Evolutionary conservation across 352 stramenopile species (phyloP).

Genomic region (Globisporangium abappressorium): DNA sequence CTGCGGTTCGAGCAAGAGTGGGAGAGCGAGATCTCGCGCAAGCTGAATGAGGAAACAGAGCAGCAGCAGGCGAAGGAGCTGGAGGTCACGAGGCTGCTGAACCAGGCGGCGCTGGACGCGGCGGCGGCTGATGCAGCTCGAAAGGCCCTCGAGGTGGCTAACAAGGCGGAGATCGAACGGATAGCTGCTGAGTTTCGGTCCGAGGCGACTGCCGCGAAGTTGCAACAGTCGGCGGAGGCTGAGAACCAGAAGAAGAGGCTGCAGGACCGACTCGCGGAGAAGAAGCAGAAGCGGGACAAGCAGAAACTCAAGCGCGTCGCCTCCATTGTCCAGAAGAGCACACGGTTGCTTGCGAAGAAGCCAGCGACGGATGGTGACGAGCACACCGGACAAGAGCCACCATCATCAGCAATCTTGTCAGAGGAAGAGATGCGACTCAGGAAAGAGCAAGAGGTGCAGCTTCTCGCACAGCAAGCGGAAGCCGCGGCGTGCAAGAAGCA

Average conservation of each 20-base stretch:
- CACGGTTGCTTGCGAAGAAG: slow-evolving; percentile 16
- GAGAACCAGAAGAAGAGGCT: slow-evolving; percentile 22
- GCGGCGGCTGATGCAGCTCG: slow-evolving; percentile 26
- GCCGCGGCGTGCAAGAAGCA: slow-evolving; percentile 29
- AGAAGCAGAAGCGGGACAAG: slow-evolving; percentile 26
- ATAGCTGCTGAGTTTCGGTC: slow-evolving; percentile 28
- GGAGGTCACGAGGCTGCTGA: slow-evolving; percentile 2
- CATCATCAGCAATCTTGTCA: neutral
- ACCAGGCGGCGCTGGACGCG: slow-evolving; percentile 21
- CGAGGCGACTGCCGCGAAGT: neutral
- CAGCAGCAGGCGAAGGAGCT: slow-evolving; percentile 15
- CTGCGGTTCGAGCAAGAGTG: slow-evolving; percentile 14
- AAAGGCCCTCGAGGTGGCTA: slow-evolving; percentile 28
- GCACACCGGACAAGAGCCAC: neutral
- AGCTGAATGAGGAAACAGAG: slow-evolving; percentile 2
- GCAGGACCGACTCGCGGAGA: slow-evolving; percentile 27
- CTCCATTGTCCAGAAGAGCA: slow-evolving; percentile 48
- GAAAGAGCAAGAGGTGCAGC: slow-evolving; percentile 38
- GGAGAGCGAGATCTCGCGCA: slow-evolving; percentile 8
- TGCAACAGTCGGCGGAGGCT: slow-evolving; percentile 6
- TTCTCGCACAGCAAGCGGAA: slow-evolving; percentile 21
- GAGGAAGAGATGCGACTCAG: slow-evolving; percentile 35
- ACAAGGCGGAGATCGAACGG: slow-evolving; percentile 25
- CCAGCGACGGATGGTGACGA: neutral
- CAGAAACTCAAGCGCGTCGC: slow-evolving; percentile 34